Conservation (phyloP, 2,329 filamentous ascomycete genomes). For the Penicillium sp. region DNA sequence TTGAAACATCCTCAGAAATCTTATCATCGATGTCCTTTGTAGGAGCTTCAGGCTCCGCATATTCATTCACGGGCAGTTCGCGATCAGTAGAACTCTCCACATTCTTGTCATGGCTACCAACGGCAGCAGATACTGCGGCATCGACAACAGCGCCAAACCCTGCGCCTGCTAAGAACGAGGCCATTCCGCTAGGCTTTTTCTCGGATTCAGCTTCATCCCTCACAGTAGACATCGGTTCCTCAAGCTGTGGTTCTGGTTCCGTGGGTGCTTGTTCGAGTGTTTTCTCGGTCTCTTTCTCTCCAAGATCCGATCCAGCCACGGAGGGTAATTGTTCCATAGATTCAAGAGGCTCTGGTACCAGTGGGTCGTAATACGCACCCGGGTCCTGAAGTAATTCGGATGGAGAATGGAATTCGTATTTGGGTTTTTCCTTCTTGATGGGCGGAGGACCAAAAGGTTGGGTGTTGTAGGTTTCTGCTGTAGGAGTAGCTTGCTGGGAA, state of each 20-base stretch:
- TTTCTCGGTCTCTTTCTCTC: slow-evolving; percentile 18
- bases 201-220: neutral
- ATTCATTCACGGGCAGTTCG: slow-evolving; percentile 5
- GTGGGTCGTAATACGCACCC: slow-evolving; percentile 6
- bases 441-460: slow-evolving; percentile 24
- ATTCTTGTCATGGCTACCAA: neutral
- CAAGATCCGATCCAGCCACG: slow-evolving; percentile 28
- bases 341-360: slow-evolving; percentile 21
- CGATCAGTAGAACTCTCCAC: slow-evolving; percentile 1
- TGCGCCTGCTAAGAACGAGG: slow-evolving; percentile 12
- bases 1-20: neutral
- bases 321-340: slow-evolving; percentile 25
- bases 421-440: slow-evolving; percentile 36
- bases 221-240: slow-evolving; percentile 16
- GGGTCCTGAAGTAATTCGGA: slow-evolving; percentile 44
- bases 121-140: slow-evolving; percentile 23
- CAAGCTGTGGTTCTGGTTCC: neutral
- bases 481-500: slow-evolving; percentile 67
- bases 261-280: slow-evolving; percentile 17
- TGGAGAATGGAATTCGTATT: slow-evolving; percentile 46
- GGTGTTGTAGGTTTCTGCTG: slow-evolving; percentile 48
- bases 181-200: neutral
- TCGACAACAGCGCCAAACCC: slow-evolving; percentile 16
- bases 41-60: slow-evolving; percentile 17
- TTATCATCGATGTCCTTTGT: neutral